A percentile compares a stretch with the other conserved stretches of the same genome.
phyloP scores from a whole-genome alignment of 139 green algal species.

The Chlamydomonas schloesseri region DNA sequence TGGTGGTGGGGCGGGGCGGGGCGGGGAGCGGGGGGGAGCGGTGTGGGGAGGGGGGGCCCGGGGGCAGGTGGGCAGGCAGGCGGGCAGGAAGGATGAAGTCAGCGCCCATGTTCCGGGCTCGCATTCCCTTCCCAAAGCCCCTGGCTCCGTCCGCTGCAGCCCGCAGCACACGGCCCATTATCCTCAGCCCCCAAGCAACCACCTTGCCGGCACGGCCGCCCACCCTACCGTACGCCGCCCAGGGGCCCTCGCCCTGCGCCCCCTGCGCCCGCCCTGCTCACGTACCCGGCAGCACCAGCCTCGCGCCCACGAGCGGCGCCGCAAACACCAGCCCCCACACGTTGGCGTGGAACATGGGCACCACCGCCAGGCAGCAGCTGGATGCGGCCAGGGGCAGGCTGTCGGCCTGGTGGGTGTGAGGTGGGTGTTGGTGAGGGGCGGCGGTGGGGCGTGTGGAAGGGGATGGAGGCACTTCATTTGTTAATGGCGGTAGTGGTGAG shows the following conservation, averaged over 20 bases:
- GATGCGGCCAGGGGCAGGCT: constrained; percentile 55
- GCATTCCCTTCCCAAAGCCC: too few species aligned
- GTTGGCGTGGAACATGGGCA: constrained; percentile 89
- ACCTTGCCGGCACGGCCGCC: too few species aligned
- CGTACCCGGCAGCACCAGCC: constrained; percentile 80
- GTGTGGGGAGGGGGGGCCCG: too few species aligned
- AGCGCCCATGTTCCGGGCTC: too few species aligned
- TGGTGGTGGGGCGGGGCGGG: neutral
- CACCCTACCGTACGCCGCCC: too few species aligned
- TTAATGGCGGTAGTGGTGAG: neutral
- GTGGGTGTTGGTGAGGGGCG: neutral
- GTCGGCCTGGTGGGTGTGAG: constrained; percentile 47
- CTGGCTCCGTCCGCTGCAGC: too few species aligned
- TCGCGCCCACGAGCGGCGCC: constrained; percentile 75
- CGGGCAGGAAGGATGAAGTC: too few species aligned
- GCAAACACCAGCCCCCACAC: constrained; percentile 78
- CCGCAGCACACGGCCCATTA: too few species aligned
- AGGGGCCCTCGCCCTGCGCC: neutral
- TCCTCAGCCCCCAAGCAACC: too few species aligned
- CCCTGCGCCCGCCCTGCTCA: neutral
- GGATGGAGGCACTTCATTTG: neutral
- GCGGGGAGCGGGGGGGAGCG: too few species aligned
- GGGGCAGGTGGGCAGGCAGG: too few species aligned
- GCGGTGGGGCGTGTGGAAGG: neutral
- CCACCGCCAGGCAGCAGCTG: constrained; percentile 67